Base-by-base conservation (phyloP, 2,329 filamentous ascomycete genomes). In the Xylariaceae sp. region DNA sequence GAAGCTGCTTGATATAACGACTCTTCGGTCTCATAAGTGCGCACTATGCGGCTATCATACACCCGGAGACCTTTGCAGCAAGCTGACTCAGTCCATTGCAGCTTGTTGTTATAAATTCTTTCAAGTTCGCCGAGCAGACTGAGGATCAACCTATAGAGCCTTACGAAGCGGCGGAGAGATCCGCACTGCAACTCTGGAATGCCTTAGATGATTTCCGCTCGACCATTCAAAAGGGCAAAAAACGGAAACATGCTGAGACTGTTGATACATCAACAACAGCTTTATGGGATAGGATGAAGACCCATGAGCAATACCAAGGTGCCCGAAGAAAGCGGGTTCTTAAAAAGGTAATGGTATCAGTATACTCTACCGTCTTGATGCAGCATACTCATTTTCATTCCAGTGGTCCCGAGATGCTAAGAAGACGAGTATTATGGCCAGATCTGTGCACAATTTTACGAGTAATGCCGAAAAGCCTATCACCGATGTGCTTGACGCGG, bases 401-500 rank as follows among this genome's bases (percentile, higher is more conserved):
- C 33, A 95, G 72, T 99, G 94, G 94, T 94, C 92, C 15, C 77
- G 80, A 52, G 94, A 93, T 72, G 86, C 91, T 18, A 84, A 85
- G 61, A 83, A 80, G 42, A 76, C 78, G n/a, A 75, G 81, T 6
- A 77, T 83, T 20, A 72, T 81, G 15, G 77, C 83, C 4, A 78
- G 84, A 39, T 64, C 64, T 13, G 57, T 58, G 1, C 76, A 81
- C 53, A 86, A 84, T 55, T 83, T 84, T 45, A 76, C 76, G 16
- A 72, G 73, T 10, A 67, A 77, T 3, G 67, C 73, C 6, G 72
- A 83, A 36, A 86, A 89, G 63, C 80, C 82, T 1, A 80, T 93
- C 42, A 82, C 86, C n/a, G 80, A 82, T 24, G 79, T 86, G 1
- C 80, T 94, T 1, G 81, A 84, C 53, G 83, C 87, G 30, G 88